Evolutionary conservation across 805 yeast species (phyloP).

Genomic region (Yamadazyma olivae): DNA sequence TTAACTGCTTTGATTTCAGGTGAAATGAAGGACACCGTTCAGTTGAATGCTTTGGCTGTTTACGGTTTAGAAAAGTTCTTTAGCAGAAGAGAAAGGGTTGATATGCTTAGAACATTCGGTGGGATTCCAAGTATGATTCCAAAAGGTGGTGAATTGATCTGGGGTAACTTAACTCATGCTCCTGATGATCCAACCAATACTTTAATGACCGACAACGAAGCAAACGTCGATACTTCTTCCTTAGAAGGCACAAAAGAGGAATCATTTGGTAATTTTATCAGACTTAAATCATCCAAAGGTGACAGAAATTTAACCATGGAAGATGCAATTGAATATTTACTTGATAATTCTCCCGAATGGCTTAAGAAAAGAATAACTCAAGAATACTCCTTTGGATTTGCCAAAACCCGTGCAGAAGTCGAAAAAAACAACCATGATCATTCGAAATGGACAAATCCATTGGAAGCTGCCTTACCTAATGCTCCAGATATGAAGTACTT

Average conservation of each 20-base stretch:
- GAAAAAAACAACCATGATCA: slow-evolving; percentile 63
- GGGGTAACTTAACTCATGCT: slow-evolving; percentile 72
- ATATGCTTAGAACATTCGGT: slow-evolving; percentile 83
- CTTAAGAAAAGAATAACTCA: slow-evolving; percentile 59
- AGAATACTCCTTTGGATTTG: slow-evolving; percentile 78
- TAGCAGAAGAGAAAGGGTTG: slow-evolving; percentile 83
- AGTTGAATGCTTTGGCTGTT: slow-evolving; percentile 86
- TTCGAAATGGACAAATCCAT: slow-evolving; percentile 89
- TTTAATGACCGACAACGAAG: slow-evolving; percentile 16
- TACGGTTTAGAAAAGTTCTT: slow-evolving; percentile 94
- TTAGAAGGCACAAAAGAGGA: slow-evolving; percentile 29
- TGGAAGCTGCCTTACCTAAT: slow-evolving; percentile 86
- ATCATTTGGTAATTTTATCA: slow-evolving; percentile 66
- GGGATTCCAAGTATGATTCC: slow-evolving; percentile 96
- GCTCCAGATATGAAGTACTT: slow-evolving; percentile 90
- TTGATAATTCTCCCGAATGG: slow-evolving; percentile 74
- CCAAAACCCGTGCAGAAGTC: slow-evolving; percentile 59
- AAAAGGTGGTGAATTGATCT: slow-evolving; percentile 85
- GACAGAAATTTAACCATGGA: slow-evolving; percentile 58
- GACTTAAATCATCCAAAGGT: slow-evolving; percentile 44
- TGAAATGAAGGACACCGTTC: slow-evolving; percentile 97
- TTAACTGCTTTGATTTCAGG: slow-evolving; percentile 92
- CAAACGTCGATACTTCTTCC: slow-evolving; percentile 13
- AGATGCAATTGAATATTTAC: slow-evolving; percentile 64
- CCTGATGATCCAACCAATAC: slow-evolving; percentile 64